A percentile compares a stretch with the other conserved stretches of the same genome.
phyloP scores from a whole-genome alignment of 108 stramenopile genomes.

The Skeletonema potamos region DNA sequence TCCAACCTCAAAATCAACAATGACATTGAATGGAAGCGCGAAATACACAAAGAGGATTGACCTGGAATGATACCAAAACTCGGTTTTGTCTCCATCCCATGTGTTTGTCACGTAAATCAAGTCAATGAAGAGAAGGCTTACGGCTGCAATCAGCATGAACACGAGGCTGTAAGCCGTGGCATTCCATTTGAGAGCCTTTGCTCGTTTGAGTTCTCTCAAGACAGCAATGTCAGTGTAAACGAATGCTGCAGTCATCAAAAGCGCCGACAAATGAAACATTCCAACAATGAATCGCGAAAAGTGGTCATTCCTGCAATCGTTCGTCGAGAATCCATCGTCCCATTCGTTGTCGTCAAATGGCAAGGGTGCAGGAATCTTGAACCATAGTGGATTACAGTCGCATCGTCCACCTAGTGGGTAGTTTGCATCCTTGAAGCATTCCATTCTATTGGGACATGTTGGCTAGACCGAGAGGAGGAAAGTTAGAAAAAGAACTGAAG shows the following conservation, averaged over 20 bases:
- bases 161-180: conserved; percentile 35
- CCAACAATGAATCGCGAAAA: conserved; percentile 16
- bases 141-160: conserved; percentile 9
- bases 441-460: conserved; percentile 30
- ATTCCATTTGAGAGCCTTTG: conserved; percentile 40
- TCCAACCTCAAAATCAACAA: conserved; percentile 41
- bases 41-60: conserved; percentile 10
- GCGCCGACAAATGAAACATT: neutral
- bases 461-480: neutral
- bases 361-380: conserved; percentile 14
- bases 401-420: conserved; percentile 33
- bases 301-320: conserved; percentile 27
- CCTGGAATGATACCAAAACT: conserved; percentile 37
- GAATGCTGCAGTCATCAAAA: conserved; percentile 17
- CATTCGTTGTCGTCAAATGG: conserved; percentile 48
- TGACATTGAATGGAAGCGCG: neutral
- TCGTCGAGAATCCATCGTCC: conserved; percentile 40
- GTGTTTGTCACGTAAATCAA: conserved; percentile 34
- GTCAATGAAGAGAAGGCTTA: neutral
- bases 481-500: neutral
- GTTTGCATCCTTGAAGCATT: conserved; percentile 27
- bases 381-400: conserved; percentile 43
- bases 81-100: conserved; percentile 22
- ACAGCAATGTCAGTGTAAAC: conserved; percentile 24
- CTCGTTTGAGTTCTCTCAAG: conserved; percentile 18